Conservation (phyloP, 2,329 filamentous ascomycete species). For the Zymoseptoria tritici region DNA sequence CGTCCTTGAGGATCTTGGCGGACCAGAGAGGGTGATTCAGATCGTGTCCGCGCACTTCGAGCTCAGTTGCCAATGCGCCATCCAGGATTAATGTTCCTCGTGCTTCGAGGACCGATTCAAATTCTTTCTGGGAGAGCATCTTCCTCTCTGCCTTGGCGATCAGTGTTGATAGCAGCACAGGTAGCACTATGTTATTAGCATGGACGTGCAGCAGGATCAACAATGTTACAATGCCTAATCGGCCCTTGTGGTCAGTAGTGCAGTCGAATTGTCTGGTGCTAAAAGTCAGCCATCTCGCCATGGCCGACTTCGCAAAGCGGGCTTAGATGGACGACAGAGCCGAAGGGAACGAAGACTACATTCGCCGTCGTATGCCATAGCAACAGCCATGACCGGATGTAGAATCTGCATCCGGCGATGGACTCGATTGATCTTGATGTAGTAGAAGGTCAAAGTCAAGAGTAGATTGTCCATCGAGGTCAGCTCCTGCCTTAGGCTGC, state of each 20-base stretch:
- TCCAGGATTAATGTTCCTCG: slow-evolving; percentile 35
- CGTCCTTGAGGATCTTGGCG: slow-evolving; percentile 34
- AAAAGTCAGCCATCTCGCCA: neutral
- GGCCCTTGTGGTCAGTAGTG: neutral
- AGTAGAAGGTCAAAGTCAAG: neutral
- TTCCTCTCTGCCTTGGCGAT: neutral
- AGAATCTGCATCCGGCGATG: neutral
- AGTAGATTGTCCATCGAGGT: neutral
- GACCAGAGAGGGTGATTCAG: slow-evolving; percentile 41
- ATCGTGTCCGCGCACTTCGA: slow-evolving; percentile 38
- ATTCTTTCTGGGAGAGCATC: slow-evolving; percentile 21
- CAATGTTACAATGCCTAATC: neutral
- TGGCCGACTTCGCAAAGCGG: neutral
- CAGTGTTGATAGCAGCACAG: neutral
- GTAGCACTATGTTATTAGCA: neutral
- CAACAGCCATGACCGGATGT: neutral
- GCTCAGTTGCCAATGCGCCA: slow-evolving; percentile 42
- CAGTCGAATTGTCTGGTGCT: neutral
- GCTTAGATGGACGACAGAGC: neutral
- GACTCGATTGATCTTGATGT: neutral
- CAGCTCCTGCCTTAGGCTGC: neutral
- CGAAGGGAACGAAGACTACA: neutral
- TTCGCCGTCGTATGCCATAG: neutral
- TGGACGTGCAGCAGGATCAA: neutral
- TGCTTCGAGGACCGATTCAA: slow-evolving; percentile 17